Conservation (phyloP, 192 early-diverging fungal species). For the Coemansia aciculifera region DNA sequence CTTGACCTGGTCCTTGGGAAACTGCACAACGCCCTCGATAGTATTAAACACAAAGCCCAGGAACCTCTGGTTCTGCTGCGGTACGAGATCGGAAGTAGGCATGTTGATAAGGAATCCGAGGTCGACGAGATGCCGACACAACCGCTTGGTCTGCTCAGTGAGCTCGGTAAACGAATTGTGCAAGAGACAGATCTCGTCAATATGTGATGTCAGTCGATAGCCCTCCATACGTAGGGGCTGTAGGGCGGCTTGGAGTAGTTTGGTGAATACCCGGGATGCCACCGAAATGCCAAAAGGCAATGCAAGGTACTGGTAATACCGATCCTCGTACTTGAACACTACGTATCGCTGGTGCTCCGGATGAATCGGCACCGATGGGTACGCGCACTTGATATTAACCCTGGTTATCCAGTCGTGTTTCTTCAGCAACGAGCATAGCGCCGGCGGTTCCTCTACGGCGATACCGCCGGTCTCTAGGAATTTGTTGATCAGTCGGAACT, state of each 20-base stretch:
- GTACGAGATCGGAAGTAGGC: slow-evolving; percentile 41
- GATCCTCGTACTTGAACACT: slow-evolving; percentile 49
- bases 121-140: slow-evolving; percentile 38
- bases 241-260: slow-evolving; percentile 48
- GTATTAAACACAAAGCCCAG: slow-evolving; percentile 55
- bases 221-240: slow-evolving; percentile 44
- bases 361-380: slow-evolving; percentile 50
- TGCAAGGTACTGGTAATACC: slow-evolving; percentile 52
- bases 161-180: slow-evolving; percentile 29
- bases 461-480: slow-evolving; percentile 37
- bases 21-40: slow-evolving; percentile 27
- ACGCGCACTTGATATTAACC: slow-evolving; percentile 53
- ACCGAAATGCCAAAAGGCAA: slow-evolving; percentile 54
- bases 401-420: slow-evolving; percentile 43
- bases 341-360: slow-evolving; percentile 40
- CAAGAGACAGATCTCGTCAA: slow-evolving; percentile 51
- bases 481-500: slow-evolving; percentile 47
- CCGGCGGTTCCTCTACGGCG: slow-evolving; percentile 27
- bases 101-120: slow-evolving; percentile 51
- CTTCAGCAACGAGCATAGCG: slow-evolving; percentile 35
- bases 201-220: slow-evolving; percentile 43
- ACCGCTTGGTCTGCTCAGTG: slow-evolving; percentile 26
- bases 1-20: slow-evolving; percentile 52
- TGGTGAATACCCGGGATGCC: slow-evolving; percentile 43
- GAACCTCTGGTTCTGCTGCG: slow-evolving; percentile 54